A percentile compares a stretch with the other conserved stretches of the same genome.
Conservation (phyloP, 192 early-diverging fungal species). For the Diversispora eburnea region DNA sequence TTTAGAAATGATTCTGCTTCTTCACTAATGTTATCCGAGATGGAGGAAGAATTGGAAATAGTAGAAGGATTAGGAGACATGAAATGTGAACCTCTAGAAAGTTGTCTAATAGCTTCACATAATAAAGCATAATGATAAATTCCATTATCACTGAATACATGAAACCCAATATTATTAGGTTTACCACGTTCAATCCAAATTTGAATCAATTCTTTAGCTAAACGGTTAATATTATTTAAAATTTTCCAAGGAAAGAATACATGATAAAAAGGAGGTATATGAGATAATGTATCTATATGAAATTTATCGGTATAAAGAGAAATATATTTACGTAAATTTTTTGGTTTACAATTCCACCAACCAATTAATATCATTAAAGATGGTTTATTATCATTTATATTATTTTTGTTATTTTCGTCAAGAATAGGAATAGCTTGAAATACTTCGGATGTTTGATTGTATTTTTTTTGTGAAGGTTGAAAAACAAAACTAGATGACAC, state of each 20-base stretch:
- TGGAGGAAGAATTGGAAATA: background rate
- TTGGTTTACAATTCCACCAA: constrained; percentile 23
- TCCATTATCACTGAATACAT: constrained; percentile 26
- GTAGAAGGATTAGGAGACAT: background rate
- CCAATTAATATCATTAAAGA: constrained; percentile 26
- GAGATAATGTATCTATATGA: constrained; percentile 20
- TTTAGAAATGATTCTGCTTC: constrained; percentile 21
- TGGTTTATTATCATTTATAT: constrained; percentile 2
- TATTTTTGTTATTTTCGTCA: background rate
- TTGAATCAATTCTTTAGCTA: constrained; percentile 14
- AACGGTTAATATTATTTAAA: background rate
- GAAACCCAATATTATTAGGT: constrained; percentile 23
- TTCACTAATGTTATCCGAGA: background rate
- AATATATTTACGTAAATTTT: constrained; percentile 10
- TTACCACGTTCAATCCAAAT: constrained; percentile 17
- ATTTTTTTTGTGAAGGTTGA: background rate
- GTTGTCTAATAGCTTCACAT: constrained; percentile 8
- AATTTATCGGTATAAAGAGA: constrained; percentile 9
- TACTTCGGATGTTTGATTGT: background rate
- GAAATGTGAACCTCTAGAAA: background rate
- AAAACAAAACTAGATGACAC: background rate
- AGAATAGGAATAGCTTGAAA: background rate
- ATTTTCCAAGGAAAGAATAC: constrained; percentile 23
- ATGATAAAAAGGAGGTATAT: constrained; percentile 26
- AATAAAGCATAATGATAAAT: constrained; percentile 27